phyloP scores from a whole-genome alignment of 257 asterid genomes.

The Nyctanthes arbortristis region DNA sequence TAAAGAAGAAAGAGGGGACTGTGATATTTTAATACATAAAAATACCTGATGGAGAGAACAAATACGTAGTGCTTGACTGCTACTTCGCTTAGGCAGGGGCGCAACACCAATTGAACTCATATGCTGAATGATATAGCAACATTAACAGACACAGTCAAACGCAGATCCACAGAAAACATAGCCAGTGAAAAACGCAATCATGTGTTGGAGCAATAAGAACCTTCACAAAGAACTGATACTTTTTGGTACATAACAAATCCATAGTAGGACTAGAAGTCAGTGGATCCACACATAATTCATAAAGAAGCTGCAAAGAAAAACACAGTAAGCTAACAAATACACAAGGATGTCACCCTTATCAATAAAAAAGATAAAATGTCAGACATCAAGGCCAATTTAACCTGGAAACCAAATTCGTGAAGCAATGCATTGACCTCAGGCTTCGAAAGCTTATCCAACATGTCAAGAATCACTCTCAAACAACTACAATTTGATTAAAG shows the following conservation, averaged over 20 bases:
- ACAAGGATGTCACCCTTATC: constrained; percentile 19
- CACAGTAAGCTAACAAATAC: constrained; percentile 28
- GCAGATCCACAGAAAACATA: constrained; percentile 17
- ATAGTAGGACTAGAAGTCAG: constrained; percentile 73
- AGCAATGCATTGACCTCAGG: constrained; percentile 86
- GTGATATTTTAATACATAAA: constrained; percentile 17
- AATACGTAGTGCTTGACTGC: constrained; percentile 73
- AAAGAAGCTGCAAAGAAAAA: constrained; percentile 68
- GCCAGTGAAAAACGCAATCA: constrained; percentile 1
- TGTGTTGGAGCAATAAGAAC: constrained; percentile 30
- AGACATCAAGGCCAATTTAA: constrained; percentile 25
- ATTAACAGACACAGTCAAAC: constrained; percentile 19
- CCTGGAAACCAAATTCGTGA: constrained; percentile 98
- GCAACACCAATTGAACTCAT: constrained; percentile 73
- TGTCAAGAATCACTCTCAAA: constrained; percentile 91
- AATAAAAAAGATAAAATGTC: constrained; percentile 18
- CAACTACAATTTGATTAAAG: constrained; percentile 61
- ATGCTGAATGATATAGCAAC: constrained; percentile 52
- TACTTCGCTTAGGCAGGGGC: constrained; percentile 75
- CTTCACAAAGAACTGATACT: constrained; percentile 88
- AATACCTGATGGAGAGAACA: constrained; percentile 95
- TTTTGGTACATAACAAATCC: constrained; percentile 78
- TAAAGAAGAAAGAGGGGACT: not conserved
- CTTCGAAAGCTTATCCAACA: constrained; percentile 74
- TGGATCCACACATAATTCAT: constrained; percentile 84